Percentiles rank a stretch among this genome's conserved stretches.
Evolutionary conservation across 805 yeast genomes (phyloP).

Genomic region (Wickerhamia fluorescens): DNA sequence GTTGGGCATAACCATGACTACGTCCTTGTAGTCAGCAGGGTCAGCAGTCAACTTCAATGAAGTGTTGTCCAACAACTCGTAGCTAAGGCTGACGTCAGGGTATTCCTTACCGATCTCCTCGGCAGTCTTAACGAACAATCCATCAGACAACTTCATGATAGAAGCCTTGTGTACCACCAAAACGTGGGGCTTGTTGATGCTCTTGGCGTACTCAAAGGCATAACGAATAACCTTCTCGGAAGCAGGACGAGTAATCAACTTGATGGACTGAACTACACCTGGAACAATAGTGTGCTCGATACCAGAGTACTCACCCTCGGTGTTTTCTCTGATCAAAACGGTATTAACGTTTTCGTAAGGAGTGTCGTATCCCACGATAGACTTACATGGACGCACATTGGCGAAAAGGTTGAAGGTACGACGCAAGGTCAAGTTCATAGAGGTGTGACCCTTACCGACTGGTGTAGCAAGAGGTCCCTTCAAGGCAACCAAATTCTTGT

Average conservation of each 20-base stretch:
- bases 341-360: constrained; percentile 87
- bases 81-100: constrained; percentile 80
- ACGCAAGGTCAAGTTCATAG: constrained; percentile 94
- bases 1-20: constrained; percentile 98
- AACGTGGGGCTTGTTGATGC: constrained; percentile 81
- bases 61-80: constrained; percentile 92
- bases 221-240: constrained; percentile 94
- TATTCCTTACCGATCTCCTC: constrained; percentile 83
- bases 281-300: constrained; percentile 97
- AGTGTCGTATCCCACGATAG: constrained; percentile 88
- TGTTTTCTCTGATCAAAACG: constrained; percentile 96
- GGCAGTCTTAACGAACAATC: constrained; percentile 90
- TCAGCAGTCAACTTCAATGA: constrained; percentile 84
- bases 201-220: constrained; percentile 93
- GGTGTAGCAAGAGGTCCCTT: constrained; percentile 99
- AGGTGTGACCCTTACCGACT: constrained; percentile 97
- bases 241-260: constrained; percentile 93
- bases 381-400: constrained; percentile 94
- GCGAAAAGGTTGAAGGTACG: constrained; percentile 95
- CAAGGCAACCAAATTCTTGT: constrained; percentile 87
- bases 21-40: constrained; percentile 79
- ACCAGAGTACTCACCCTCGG: constrained; percentile 99
- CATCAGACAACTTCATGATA: constrained; percentile 96
- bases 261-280: constrained; percentile 97
- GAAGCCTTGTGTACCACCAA: constrained; percentile 97